A percentile compares a stretch with the other conserved stretches of the same genome.
These are phyloP conservation scores for Pseudoneurospora amorphoporcata DNA, from an alignment of 495 filamentous ascomycete species.

Conservation along the genomic window DNA sequence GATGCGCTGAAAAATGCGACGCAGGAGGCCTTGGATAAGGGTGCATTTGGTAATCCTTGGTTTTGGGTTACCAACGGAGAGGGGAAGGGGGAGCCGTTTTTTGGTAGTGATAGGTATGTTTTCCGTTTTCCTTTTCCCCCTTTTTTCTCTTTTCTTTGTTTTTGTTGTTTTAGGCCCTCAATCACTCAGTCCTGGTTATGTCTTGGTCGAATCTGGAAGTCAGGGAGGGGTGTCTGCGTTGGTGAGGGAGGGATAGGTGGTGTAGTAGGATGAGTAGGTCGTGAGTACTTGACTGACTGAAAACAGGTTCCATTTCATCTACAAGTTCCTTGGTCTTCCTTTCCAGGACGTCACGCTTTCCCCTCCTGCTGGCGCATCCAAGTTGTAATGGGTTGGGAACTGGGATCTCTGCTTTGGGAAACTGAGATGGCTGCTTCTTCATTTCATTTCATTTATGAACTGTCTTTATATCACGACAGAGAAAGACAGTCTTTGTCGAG, in stretches of 20 bases:
- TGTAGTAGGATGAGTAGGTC: not conserved
- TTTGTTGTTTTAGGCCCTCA: conserved; percentile 2
- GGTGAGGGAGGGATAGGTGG: not conserved
- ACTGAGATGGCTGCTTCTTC: too few relatives aligned
- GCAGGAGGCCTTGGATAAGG: conserved; percentile 45
- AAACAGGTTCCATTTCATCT: conserved; percentile 29
- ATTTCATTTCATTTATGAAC: too few relatives aligned
- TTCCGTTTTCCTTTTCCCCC: conserved; percentile 6
- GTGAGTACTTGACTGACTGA: not conserved
- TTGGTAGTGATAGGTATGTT: conserved; percentile 62
- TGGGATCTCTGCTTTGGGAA: too few relatives aligned
- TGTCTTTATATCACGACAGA: too few relatives aligned
- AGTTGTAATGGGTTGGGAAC: conserved; percentile 9
- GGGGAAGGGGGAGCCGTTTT: conserved; percentile 57
- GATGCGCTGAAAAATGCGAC: conserved; percentile 47
- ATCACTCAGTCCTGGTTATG: too few relatives aligned
- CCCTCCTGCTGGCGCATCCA: conserved; percentile 12
- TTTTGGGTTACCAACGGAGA: conserved; percentile 53
- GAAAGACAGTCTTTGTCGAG: too few relatives aligned
- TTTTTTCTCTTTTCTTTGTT: not conserved
- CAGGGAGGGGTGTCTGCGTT: too few relatives aligned
- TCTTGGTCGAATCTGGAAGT: too few relatives aligned
- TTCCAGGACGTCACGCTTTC: conserved; percentile 25
- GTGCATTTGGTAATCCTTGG: conserved; percentile 71
- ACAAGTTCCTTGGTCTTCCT: conserved; percentile 30